phyloP scores from a whole-genome alignment of 2,329 filamentous ascomycete species.

The Atkinsonella texensis region DNA sequence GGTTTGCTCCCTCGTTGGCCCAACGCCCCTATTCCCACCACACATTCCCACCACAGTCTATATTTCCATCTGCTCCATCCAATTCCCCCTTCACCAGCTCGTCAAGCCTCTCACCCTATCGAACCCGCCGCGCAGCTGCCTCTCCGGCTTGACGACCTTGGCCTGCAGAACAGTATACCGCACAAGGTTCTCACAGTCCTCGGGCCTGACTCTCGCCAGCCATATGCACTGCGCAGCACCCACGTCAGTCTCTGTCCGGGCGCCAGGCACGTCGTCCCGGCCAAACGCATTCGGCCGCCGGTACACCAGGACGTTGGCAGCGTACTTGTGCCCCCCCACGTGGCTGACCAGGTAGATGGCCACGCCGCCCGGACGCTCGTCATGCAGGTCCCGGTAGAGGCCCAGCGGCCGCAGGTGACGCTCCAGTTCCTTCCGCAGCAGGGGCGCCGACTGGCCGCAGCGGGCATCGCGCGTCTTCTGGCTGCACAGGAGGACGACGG shows the following conservation, averaged over 20 bases:
- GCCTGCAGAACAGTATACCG: conserved; percentile 83
- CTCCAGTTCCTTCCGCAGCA: conserved; percentile 81
- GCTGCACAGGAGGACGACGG: conserved; percentile 84
- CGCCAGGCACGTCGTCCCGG: conserved; percentile 30
- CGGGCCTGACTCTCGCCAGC: conserved; percentile 72
- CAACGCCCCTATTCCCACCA: no score
- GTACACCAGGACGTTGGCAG: conserved; percentile 90
- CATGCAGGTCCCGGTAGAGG: conserved; percentile 75
- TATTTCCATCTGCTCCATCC: no score
- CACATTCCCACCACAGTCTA: no score
- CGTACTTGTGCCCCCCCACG: conserved; percentile 93
- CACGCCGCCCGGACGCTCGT: conserved; percentile 81
- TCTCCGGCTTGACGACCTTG: conserved; percentile 82
- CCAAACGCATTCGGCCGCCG: conserved; percentile 50
- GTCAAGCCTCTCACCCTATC: conserved; percentile 67
- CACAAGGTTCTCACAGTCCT: conserved; percentile 89
- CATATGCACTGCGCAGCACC: conserved; percentile 84
- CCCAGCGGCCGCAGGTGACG: conserved; percentile 76
- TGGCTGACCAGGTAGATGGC: conserved; percentile 96
- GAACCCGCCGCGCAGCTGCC: conserved; percentile 81
- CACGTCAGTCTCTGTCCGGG: conserved; percentile 21
- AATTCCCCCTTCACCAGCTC: conserved; percentile 67
- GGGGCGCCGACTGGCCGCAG: conserved; percentile 84
- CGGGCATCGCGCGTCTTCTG: conserved; percentile 90
- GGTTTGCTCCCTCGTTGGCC: background rate